Conservation (phyloP, 1,139 yeast species). For the Yamadazyma diddensiae region DNA sequence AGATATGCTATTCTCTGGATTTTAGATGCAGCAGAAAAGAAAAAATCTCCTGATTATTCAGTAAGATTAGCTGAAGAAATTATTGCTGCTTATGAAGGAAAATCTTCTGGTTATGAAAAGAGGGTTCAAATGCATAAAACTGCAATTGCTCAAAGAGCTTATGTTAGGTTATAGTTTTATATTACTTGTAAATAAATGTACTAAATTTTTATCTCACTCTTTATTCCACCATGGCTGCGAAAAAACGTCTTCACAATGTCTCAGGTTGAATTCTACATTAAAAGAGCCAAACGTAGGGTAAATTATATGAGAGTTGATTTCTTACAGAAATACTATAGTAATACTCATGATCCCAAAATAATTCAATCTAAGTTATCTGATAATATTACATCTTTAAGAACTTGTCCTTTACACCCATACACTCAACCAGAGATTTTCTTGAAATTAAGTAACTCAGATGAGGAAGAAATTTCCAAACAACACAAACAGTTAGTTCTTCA, state of each 20-base stretch:
- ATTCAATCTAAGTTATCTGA: conserved; percentile 37
- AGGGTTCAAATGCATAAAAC: conserved; percentile 78
- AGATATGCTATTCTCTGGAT: conserved; percentile 91
- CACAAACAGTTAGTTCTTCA: no score
- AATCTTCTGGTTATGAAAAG: conserved; percentile 81
- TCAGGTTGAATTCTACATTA: conserved; percentile 13
- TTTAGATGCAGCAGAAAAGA: conserved; percentile 74
- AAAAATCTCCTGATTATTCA: conserved; percentile 76
- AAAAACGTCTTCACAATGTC: conserved; percentile 5
- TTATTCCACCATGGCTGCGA: conserved; percentile 3
- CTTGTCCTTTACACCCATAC: conserved; percentile 22
- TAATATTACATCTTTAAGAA: conserved; percentile 37
- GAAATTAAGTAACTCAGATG: background rate
- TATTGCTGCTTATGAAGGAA: conserved; percentile 71
- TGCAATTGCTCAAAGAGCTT: conserved; percentile 82
- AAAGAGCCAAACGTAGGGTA: conserved; percentile 23
- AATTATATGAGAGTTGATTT: conserved; percentile 34
- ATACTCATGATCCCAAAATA: conserved; percentile 34
- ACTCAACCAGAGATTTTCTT: conserved; percentile 22
- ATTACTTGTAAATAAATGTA: background rate
- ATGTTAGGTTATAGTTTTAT: conserved; percentile 40
- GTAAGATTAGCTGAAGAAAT: conserved; percentile 92
- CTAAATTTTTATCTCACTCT: background rate
- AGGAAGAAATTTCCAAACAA: no score
- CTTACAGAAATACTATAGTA: conserved; percentile 42